Evolutionary conservation across 148 eudicot genomes (phyloP).

Genomic region (Nepenthes gracilis): DNA sequence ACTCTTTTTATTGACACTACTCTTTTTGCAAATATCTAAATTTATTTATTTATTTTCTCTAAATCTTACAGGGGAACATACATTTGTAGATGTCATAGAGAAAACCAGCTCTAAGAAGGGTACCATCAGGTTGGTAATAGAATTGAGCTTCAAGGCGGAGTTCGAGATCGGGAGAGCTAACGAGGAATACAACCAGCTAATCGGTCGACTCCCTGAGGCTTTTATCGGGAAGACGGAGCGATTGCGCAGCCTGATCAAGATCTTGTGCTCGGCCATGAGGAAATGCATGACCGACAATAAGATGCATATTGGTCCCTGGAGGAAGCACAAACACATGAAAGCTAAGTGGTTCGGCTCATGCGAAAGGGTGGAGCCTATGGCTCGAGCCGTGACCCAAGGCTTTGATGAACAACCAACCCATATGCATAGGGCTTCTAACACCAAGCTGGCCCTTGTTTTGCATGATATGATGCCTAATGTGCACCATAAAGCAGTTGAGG

Average conservation of each 20-base stretch:
- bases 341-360: conserved; percentile 21
- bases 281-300: conserved; percentile 26
- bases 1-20: no score
- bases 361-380: background rate
- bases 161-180: conserved; percentile 26
- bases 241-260: conserved; percentile 14
- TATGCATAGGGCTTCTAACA: background rate
- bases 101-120: conserved; percentile 4
- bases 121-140: conserved; percentile 17
- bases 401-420: background rate
- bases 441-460: background rate
- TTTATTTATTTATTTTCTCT: background rate
- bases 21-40: no score
- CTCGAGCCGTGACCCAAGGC: background rate
- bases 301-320: conserved; percentile 35
- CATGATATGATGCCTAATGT: background rate
- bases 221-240: conserved; percentile 21
- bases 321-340: conserved; percentile 20
- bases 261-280: conserved; percentile 20
- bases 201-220: conserved; percentile 18
- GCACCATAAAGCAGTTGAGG: background rate
- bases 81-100: conserved; percentile 13
- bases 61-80: conserved; percentile 15
- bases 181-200: conserved; percentile 18
- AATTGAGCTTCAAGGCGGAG: conserved; percentile 24